Conservation (phyloP, 176 grass and related monocot species). For the Avena sativa region DNA sequence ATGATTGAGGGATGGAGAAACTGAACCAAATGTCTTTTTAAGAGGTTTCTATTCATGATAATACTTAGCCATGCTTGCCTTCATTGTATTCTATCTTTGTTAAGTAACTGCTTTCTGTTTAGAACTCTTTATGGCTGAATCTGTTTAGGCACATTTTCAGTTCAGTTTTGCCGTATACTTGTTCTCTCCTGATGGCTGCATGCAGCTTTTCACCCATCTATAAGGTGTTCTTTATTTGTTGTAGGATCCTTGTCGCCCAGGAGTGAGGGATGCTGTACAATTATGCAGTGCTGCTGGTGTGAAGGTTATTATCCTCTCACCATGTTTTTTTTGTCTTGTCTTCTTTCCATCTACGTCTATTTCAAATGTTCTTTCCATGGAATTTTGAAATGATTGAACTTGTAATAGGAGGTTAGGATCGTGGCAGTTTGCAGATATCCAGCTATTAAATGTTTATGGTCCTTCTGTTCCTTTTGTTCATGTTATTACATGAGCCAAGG, state of each 20-base stretch:
- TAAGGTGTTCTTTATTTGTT: not conserved
- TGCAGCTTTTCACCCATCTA: not conserved
- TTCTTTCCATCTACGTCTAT: not conserved
- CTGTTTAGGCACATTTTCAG: not conserved
- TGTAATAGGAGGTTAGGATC: not conserved
- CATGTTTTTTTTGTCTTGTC: not conserved
- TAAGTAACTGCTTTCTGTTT: not conserved
- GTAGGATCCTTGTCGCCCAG: conserved; percentile 69
- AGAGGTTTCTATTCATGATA: not conserved
- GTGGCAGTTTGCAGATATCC: not conserved
- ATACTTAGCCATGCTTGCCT: not conserved
- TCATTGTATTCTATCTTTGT: not conserved
- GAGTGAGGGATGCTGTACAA: conserved; percentile 64
- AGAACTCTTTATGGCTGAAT: not conserved
- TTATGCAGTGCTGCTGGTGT: conserved; percentile 61
- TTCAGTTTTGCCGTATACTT: not conserved
- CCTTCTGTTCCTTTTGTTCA: not conserved
- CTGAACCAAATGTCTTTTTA: not conserved
- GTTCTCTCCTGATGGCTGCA: not conserved
- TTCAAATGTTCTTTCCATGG: not conserved
- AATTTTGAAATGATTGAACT: not conserved
- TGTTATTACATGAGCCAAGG: not conserved
- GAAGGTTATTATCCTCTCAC: conserved; percentile 44
- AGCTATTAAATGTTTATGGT: not conserved
- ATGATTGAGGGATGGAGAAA: not conserved